Conservation (phyloP, 78 protist species). For the Protostelium mycophagum region DNA sequence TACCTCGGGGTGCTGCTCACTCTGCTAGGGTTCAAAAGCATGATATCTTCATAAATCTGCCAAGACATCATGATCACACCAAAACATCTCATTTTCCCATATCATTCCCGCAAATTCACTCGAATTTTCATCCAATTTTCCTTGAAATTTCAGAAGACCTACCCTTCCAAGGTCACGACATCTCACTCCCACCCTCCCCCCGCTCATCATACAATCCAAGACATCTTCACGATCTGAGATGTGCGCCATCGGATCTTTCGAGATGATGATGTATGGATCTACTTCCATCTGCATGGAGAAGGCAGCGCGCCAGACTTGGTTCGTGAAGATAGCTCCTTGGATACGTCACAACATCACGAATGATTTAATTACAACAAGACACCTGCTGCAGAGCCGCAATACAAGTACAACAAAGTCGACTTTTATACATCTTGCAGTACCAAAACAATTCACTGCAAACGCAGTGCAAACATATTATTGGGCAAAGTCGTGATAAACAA, state of each 20-base stretch:
- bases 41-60: not conserved
- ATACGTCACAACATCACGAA: not conserved
- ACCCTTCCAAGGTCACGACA: not conserved
- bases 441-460: too few species aligned
- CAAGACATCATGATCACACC: too few species aligned
- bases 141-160: not conserved
- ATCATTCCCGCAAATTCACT: too few species aligned
- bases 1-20: not conserved
- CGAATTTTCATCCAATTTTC: not conserved
- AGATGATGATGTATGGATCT: not conserved
- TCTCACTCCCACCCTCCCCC: not conserved
- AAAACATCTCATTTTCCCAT: too few species aligned
- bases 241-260: not conserved
- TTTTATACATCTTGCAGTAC: too few species aligned
- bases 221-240: not conserved
- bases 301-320: not conserved
- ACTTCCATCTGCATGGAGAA: not conserved
- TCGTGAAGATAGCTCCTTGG: not conserved
- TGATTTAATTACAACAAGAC: too few species aligned
- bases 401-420: too few species aligned
- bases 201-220: not conserved
- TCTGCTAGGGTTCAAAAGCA: not conserved
- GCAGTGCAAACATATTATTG: too few species aligned
- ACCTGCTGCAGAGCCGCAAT: too few species aligned
- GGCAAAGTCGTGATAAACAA: too few species aligned